Conservation (phyloP, 768 basidiomycete species). For the Strobilomyces echinocephalus region DNA sequence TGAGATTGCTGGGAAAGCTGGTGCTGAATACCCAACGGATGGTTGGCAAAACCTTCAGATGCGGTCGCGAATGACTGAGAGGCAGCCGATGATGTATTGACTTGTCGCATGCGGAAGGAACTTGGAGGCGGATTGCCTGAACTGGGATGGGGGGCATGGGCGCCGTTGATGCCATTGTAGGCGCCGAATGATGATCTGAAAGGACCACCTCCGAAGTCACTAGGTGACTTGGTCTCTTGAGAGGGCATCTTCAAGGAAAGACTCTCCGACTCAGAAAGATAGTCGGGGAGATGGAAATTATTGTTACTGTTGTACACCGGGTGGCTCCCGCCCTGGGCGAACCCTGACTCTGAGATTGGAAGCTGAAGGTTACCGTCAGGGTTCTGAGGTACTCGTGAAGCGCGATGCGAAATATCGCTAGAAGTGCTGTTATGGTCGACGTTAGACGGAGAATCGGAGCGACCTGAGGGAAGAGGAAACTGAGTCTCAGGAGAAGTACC, state of each 20-base stretch:
- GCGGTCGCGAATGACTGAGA: conserved; percentile 24
- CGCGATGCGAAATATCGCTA: conserved; percentile 27
- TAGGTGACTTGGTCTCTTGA: conserved; percentile 25
- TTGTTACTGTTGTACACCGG: conserved; percentile 40
- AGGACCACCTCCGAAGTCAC: conserved; percentile 34
- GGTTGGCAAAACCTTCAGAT: conserved; percentile 24
- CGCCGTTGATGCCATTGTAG: conserved; percentile 26
- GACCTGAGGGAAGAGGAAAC: conserved; percentile 46
- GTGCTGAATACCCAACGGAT: conserved; percentile 30
- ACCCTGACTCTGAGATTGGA: conserved; percentile 26
- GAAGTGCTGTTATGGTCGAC: conserved; percentile 33
- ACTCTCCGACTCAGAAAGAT: conserved; percentile 30
- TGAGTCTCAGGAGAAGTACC: conserved; percentile 48
- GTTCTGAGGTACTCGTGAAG: conserved; percentile 24
- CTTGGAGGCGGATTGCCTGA: conserved; percentile 31
- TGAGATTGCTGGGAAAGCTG: conserved; percentile 35
- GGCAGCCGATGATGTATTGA: conserved; percentile 23
- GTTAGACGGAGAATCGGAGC: conserved; percentile 49
- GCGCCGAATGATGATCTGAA: conserved; percentile 36
- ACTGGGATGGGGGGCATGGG: conserved; percentile 19
- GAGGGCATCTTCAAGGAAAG: conserved; percentile 31
- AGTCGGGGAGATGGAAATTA: conserved; percentile 33
- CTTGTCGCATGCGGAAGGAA: conserved; percentile 36
- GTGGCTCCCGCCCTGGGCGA: conserved; percentile 30
- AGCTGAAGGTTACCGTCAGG: conserved; percentile 34